A percentile compares a stretch with the other conserved stretches of the same genome.
These are phyloP conservation scores for Dunaliella primolecta DNA, from an alignment of 139 green algal genomes.

Conservation along the genomic window DNA sequence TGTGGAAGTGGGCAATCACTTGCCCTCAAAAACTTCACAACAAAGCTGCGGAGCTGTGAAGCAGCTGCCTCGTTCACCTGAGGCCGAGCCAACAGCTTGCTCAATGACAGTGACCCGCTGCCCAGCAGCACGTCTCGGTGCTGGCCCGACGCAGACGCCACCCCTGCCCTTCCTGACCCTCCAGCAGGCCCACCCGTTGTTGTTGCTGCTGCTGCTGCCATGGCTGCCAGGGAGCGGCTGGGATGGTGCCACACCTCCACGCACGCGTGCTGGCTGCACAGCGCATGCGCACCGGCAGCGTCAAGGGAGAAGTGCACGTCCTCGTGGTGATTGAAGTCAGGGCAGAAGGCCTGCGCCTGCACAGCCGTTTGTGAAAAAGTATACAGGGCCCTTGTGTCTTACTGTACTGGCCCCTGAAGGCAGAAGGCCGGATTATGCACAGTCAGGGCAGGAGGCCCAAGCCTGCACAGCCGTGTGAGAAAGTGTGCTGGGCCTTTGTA, in stretches of 20 bases:
- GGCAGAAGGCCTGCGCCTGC: slow-evolving; percentile 61
- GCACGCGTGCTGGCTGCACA: slow-evolving; percentile 29
- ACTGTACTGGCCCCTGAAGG: too few relatives aligned
- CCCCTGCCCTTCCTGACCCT: background rate
- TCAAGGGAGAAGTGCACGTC: slow-evolving; percentile 30
- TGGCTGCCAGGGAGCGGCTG: slow-evolving; percentile 36
- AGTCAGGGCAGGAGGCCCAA: slow-evolving; percentile 58
- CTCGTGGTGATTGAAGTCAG: slow-evolving; percentile 37
- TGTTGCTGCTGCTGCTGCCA: slow-evolving; percentile 23
- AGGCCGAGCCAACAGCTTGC: slow-evolving; percentile 33
- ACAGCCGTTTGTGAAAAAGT: too few relatives aligned
- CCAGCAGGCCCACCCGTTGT: slow-evolving; percentile 23
- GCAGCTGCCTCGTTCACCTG: too few relatives aligned
- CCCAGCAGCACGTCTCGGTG: slow-evolving; percentile 48
- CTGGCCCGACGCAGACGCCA: slow-evolving; percentile 5
- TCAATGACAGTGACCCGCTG: slow-evolving; percentile 17
- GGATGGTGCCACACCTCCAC: slow-evolving; percentile 63
- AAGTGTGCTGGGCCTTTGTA: too few relatives aligned
- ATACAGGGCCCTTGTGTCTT: too few relatives aligned
- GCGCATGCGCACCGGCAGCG: slow-evolving; percentile 15
- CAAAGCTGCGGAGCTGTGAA: too few relatives aligned
- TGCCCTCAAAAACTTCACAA: too few relatives aligned
- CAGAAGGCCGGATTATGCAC: too few relatives aligned
- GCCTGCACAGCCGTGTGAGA: too few relatives aligned
- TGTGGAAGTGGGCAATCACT: too few relatives aligned